These are phyloP conservation scores for Jatropha multifida DNA, from an alignment of 441 rosid species.

Conservation along the genomic window DNA sequence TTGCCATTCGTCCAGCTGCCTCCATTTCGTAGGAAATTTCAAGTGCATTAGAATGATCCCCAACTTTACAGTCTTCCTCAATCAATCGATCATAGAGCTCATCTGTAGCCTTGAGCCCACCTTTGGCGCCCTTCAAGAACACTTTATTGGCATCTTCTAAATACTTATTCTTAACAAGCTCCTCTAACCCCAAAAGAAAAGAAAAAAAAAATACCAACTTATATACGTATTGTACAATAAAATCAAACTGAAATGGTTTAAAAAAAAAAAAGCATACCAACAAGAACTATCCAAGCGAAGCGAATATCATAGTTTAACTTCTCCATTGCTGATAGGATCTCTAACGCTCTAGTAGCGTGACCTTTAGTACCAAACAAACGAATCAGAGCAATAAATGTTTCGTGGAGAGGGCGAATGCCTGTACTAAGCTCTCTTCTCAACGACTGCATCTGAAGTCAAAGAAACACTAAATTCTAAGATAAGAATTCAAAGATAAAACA, in stretches of 20 bases:
- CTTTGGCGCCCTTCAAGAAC: conserved; percentile 82
- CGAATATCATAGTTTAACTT: conserved; percentile 77
- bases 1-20: conserved; percentile 91
- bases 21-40: conserved; percentile 98
- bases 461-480: not conserved
- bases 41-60: conserved; percentile 95
- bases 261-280: conserved; percentile 46
- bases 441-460: conserved; percentile 69
- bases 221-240: not conserved
- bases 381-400: conserved; percentile 70
- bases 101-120: conserved; percentile 80
- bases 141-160: conserved; percentile 89
- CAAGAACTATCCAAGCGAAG: conserved; percentile 84
- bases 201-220: not conserved
- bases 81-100: conserved; percentile 82
- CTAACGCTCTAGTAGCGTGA: conserved; percentile 63
- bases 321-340: conserved; percentile 83
- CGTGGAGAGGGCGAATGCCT: conserved; percentile 80
- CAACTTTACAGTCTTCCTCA: conserved; percentile 85
- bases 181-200: conserved; percentile 45
- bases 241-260: not conserved
- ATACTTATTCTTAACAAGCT: conserved; percentile 66
- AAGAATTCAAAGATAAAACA: not conserved
- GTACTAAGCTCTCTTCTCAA: conserved; percentile 78
- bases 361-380: conserved; percentile 81